phyloP scores from a whole-genome alignment of 129 eudicot species.

The Chrysanthemum seticuspe region DNA sequence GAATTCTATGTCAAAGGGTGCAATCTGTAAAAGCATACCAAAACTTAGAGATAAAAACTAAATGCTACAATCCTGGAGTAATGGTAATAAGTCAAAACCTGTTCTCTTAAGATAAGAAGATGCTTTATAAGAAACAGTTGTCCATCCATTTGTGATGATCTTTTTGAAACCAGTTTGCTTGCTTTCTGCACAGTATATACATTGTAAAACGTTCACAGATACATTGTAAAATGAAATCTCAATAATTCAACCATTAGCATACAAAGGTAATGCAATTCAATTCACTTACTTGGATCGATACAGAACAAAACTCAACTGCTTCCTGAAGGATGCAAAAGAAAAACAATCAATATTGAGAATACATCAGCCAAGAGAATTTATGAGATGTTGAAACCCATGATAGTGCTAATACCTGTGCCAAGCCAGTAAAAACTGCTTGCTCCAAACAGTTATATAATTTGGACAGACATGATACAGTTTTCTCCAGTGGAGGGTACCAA shows the following conservation, averaged over 20 bases:
- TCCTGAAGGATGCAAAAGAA: constrained; percentile 52
- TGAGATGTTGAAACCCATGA: constrained; percentile 7
- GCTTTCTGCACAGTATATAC: too few species aligned
- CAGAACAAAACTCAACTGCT: constrained; percentile 93
- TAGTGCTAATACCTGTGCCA: constrained; percentile 71
- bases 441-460: constrained; percentile 84
- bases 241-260: constrained; percentile 11
- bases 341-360: not conserved
- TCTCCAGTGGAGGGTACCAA: constrained; percentile 98
- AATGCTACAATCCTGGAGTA: constrained; percentile 7
- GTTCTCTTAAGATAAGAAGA: constrained; percentile 96
- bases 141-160: constrained; percentile 92
- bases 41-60: constrained; percentile 27
- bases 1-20: constrained; percentile 97
- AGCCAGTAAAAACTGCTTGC: constrained; percentile 88
- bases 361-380: not conserved
- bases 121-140: constrained; percentile 91
- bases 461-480: constrained; percentile 84
- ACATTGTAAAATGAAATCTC: not conserved
- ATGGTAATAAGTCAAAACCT: constrained; percentile 40
- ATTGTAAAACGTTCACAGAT: not conserved
- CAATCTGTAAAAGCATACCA: constrained; percentile 61
- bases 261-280: constrained; percentile 14
- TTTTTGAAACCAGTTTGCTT: constrained; percentile 73
- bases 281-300: constrained; percentile 81